phyloP scores from a whole-genome alignment of 139 green algal genomes.

The Chlamydomonas asymmetrica region DNA sequence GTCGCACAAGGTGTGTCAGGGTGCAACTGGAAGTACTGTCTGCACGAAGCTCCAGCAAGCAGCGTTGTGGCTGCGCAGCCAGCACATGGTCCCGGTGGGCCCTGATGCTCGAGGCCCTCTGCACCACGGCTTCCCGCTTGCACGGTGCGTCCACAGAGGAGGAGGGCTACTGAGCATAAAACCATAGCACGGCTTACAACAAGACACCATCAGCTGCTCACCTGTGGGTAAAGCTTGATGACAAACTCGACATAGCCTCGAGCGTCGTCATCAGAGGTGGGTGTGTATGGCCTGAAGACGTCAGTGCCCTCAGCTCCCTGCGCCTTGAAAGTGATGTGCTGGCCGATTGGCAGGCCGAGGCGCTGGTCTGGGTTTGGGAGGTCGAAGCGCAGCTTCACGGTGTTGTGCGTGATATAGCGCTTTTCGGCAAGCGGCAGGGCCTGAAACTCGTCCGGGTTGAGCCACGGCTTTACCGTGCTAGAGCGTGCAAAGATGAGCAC shows the following conservation, averaged over 20 bases:
- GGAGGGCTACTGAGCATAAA: too few species aligned
- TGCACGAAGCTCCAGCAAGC: too few species aligned
- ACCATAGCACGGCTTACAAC: too few species aligned
- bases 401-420: slow-evolving; percentile 67
- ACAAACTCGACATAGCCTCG: slow-evolving; percentile 81
- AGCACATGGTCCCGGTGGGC: too few species aligned
- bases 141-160: background rate
- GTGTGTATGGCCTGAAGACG: slow-evolving; percentile 80
- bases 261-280: slow-evolving; percentile 60
- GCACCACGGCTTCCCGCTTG: too few species aligned
- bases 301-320: slow-evolving; percentile 57
- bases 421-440: slow-evolving; percentile 45
- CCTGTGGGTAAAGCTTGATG: slow-evolving; percentile 85
- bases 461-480: slow-evolving; percentile 44
- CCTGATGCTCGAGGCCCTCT: too few species aligned
- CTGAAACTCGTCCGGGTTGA: slow-evolving; percentile 52
- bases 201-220: too few species aligned
- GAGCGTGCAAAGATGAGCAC: background rate
- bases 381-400: slow-evolving; percentile 64
- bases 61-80: too few species aligned
- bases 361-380: slow-evolving; percentile 62
- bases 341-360: slow-evolving; percentile 81
- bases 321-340: slow-evolving; percentile 81
- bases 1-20: too few species aligned
- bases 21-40: too few species aligned